A percentile compares a stretch with the other conserved stretches of the same genome.
Evolutionary conservation across 805 yeast species (phyloP).

Genomic region (Saccharomyces eubayanus): DNA sequence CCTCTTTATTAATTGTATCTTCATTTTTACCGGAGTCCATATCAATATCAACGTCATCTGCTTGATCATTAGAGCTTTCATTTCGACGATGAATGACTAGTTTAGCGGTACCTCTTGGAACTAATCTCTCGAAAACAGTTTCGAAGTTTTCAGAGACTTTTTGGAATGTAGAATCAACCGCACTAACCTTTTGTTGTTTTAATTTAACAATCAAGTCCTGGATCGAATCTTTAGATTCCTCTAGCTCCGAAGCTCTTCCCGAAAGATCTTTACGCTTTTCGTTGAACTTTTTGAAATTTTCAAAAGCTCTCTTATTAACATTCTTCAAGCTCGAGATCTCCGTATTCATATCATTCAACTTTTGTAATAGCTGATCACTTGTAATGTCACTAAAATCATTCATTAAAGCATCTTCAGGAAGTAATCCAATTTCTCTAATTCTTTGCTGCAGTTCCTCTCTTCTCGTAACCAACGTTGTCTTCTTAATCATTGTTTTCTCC

Average conservation of each 20-base stretch:
- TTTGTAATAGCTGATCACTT: constrained; percentile 46
- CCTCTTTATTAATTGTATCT: neutral
- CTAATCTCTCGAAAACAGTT: constrained; percentile 68
- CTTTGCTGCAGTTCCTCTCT: constrained; percentile 65
- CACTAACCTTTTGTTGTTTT: constrained; percentile 72
- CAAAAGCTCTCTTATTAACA: constrained; percentile 83
- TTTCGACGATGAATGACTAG: constrained; percentile 50
- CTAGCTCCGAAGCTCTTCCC: constrained; percentile 59
- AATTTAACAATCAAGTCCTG: constrained; percentile 60
- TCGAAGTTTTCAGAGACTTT: constrained; percentile 68
- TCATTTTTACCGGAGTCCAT: constrained; percentile 12
- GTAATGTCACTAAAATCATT: constrained; percentile 36
- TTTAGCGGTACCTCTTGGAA: constrained; percentile 74
- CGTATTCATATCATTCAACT: constrained; percentile 47
- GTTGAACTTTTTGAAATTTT: constrained; percentile 66
- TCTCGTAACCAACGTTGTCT: constrained; percentile 48
- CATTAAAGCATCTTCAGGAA: constrained; percentile 74
- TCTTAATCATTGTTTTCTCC: constrained; percentile 57
- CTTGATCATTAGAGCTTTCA: constrained; percentile 15
- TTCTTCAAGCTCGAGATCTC: constrained; percentile 58
- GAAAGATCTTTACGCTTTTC: constrained; percentile 62
- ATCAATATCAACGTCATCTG: constrained; percentile 18
- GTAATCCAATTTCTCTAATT: constrained; percentile 76
- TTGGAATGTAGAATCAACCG: constrained; percentile 68
- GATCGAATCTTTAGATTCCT: constrained; percentile 62